A percentile compares a stretch with the other conserved stretches of the same genome.
Conservation (phyloP, 129 eudicot species). For the Flaveria robusta region DNA sequence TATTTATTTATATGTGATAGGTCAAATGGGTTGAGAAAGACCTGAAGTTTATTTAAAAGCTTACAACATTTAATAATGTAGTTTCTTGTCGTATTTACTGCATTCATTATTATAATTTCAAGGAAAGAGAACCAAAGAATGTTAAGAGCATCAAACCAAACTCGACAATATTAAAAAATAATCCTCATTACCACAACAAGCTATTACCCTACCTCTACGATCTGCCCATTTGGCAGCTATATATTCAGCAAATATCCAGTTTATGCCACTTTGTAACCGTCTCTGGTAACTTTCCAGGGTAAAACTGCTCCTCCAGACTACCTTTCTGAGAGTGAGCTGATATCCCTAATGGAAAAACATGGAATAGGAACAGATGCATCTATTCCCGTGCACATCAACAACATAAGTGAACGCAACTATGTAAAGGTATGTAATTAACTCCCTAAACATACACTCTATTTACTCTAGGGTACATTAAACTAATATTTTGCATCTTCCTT, state of each 20-base stretch:
- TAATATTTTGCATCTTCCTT: neutral
- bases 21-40: neutral
- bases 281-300: constrained; percentile 52
- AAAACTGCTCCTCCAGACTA: constrained; percentile 85
- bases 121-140: neutral
- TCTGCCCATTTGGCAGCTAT: neutral
- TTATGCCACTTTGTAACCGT: constrained; percentile 10
- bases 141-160: neutral
- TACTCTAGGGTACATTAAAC: neutral
- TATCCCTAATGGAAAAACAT: constrained; percentile 87
- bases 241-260: neutral
- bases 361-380: constrained; percentile 99
- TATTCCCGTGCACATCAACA: constrained; percentile 89
- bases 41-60: neutral
- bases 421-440: constrained; percentile 62
- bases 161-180: neutral
- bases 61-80: neutral
- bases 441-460: neutral
- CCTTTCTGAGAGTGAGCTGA: constrained; percentile 86
- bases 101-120: neutral
- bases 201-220: neutral
- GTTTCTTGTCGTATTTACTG: neutral
- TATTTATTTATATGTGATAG: neutral
- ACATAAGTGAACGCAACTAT: constrained; percentile 94
- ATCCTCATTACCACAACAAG: neutral